Evolutionary conservation across 2,329 filamentous ascomycete species (phyloP).

Genomic region (Colletotrichum paranaense): DNA sequence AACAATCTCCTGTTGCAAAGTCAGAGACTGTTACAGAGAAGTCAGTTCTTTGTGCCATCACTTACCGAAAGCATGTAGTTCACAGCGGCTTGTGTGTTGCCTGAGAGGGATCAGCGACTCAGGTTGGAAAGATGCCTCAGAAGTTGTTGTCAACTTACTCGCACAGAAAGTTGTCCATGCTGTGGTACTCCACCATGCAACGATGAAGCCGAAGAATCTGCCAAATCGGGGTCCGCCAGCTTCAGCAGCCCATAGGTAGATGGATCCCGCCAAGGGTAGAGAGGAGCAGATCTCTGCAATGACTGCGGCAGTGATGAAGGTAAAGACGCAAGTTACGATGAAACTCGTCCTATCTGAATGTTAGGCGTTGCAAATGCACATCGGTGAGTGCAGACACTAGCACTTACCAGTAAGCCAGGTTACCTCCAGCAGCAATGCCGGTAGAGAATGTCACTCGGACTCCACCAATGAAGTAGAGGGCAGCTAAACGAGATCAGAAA

Average conservation of each 20-base stretch:
- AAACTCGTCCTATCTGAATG: constrained; percentile 63
- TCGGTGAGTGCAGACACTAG: not conserved
- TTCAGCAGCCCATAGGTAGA: constrained; percentile 72
- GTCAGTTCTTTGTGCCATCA: not conserved
- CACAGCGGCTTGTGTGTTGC: constrained; percentile 61
- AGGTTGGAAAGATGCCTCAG: not conserved
- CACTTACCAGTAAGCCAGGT: constrained; percentile 67
- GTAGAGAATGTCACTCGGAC: constrained; percentile 72
- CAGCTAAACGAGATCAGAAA: constrained; percentile 53
- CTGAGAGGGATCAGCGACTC: constrained; percentile 37
- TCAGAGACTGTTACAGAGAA: not conserved
- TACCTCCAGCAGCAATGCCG: constrained; percentile 70
- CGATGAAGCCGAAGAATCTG: constrained; percentile 68
- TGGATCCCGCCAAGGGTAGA: constrained; percentile 67
- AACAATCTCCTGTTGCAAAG: constrained; percentile 58
- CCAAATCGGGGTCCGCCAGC: constrained; percentile 65
- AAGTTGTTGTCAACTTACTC: constrained; percentile 45
- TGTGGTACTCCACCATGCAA: constrained; percentile 73
- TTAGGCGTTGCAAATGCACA: not conserved
- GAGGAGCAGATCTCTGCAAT: constrained; percentile 71
- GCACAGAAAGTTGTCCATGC: constrained; percentile 71
- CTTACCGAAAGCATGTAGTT: constrained; percentile 65
- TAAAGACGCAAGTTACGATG: constrained; percentile 68
- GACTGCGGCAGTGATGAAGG: constrained; percentile 69
- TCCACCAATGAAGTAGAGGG: constrained; percentile 70